A percentile compares a stretch with the other conserved stretches of the same genome.
These are phyloP conservation scores for Styphnolobium japonicum DNA, from an alignment of 306 rosid genomes.

Conservation along the genomic window DNA sequence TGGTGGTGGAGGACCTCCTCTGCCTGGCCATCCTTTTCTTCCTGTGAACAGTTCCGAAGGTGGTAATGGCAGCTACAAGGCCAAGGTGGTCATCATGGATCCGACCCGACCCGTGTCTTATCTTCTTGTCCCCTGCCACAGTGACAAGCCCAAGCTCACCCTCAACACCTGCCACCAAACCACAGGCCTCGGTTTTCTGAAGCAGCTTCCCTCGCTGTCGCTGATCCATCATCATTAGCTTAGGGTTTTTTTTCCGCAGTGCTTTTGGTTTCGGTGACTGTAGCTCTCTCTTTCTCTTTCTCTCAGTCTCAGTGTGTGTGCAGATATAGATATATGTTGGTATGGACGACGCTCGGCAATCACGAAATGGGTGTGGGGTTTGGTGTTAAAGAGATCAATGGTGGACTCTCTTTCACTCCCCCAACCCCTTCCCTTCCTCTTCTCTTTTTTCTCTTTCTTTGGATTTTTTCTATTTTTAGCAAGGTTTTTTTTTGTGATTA, in stretches of 20 bases:
- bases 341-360: constrained; percentile 69
- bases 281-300: not conserved
- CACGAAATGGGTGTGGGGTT: constrained; percentile 64
- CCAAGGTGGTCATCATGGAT: constrained; percentile 28
- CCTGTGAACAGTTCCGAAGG: constrained; percentile 50
- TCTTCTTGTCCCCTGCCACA: constrained; percentile 33
- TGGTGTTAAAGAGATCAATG: constrained; percentile 40
- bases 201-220: constrained; percentile 27
- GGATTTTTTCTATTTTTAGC: constrained; percentile 58
- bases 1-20: constrained; percentile 49
- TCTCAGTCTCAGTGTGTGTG: constrained; percentile 36
- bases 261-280: constrained; percentile 62
- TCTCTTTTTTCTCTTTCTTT: not conserved
- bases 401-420: constrained; percentile 23
- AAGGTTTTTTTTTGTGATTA: constrained; percentile 40
- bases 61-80: constrained; percentile 38
- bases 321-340: constrained; percentile 21
- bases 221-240: constrained; percentile 60
- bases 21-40: constrained; percentile 75
- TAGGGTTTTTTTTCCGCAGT: not conserved
- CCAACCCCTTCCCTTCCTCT: not conserved
- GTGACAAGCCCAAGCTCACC: constrained; percentile 38
- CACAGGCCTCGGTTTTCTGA: constrained; percentile 65
- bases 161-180: constrained; percentile 59
- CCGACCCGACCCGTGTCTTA: constrained; percentile 44